Percentiles rank a stretch among this genome's conserved stretches.
phyloP scores from a whole-genome alignment of 345 rosid species.

The Lumnitzera littorea region DNA sequence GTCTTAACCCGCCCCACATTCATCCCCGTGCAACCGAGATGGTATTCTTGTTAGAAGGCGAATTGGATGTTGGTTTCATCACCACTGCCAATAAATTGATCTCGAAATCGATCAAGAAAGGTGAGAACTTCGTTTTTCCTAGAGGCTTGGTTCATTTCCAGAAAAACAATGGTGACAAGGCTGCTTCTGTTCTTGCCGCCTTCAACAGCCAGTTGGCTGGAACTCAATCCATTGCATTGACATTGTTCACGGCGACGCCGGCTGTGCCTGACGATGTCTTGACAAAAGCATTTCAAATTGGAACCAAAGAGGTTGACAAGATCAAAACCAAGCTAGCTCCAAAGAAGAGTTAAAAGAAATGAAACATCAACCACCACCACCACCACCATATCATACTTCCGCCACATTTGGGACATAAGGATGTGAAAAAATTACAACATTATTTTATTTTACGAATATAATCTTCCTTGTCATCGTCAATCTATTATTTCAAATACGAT shows the following conservation, averaged over 20 bases:
- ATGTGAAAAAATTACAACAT: no score
- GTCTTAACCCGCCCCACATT: slow-evolving; percentile 61
- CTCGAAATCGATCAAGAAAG: slow-evolving; percentile 39
- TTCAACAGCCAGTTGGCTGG: slow-evolving; percentile 68
- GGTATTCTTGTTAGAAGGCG: slow-evolving; percentile 52
- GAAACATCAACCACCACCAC: background rate
- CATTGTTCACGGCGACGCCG: slow-evolving; percentile 40
- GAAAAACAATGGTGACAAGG: slow-evolving; percentile 41
- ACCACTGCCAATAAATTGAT: slow-evolving; percentile 49
- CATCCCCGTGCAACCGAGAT: slow-evolving; percentile 70
- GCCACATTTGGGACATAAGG: no score
- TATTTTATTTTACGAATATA: no score
- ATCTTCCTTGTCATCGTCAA: no score
- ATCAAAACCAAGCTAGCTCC: slow-evolving; percentile 44
- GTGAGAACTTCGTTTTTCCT: slow-evolving; percentile 54
- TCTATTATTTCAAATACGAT: no score
- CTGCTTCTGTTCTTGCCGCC: slow-evolving; percentile 37
- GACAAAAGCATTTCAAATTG: slow-evolving; percentile 57
- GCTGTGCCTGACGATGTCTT: slow-evolving; percentile 49
- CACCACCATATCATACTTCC: no score
- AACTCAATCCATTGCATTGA: slow-evolving; percentile 34
- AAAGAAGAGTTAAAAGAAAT: slow-evolving; percentile 23
- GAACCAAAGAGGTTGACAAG: slow-evolving; percentile 45
- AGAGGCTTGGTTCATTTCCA: slow-evolving; percentile 63
- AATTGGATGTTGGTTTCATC: slow-evolving; percentile 56